Conservation (phyloP, 2,329 filamentous ascomycete genomes). For the Phoma herbarum region DNA sequence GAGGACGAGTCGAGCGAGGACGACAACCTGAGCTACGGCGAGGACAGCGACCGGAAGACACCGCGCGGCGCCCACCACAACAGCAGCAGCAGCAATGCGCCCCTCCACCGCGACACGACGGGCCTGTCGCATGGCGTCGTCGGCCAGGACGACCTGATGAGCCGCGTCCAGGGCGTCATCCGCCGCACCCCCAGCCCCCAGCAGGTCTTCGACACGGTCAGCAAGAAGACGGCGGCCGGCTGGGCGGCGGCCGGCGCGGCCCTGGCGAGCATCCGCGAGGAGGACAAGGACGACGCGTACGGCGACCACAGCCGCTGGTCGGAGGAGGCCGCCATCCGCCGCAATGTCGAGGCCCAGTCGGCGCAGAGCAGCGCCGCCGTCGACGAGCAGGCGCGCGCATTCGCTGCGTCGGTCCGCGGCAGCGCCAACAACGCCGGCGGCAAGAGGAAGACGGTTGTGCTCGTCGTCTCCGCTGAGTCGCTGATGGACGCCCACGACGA, state of each 20-base stretch:
- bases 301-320: slow-evolving; percentile 91
- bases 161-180: slow-evolving; percentile 81
- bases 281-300: slow-evolving; percentile 76
- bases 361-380: slow-evolving; percentile 47
- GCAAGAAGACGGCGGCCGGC: slow-evolving; percentile 80
- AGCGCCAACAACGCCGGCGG: slow-evolving; percentile 35
- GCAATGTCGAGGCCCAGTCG: slow-evolving; percentile 51
- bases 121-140: slow-evolving; percentile 37
- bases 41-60: slow-evolving; percentile 37
- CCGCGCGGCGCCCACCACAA: slow-evolving; percentile 5
- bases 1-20: slow-evolving; percentile 71
- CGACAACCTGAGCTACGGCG: slow-evolving; percentile 54
- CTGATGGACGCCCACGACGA: slow-evolving; percentile 64
- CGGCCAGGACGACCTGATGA: slow-evolving; percentile 67
- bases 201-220: slow-evolving; percentile 85
- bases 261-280: slow-evolving; percentile 82
- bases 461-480: slow-evolving; percentile 85
- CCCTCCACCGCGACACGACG: slow-evolving; percentile 26
- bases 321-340: slow-evolving; percentile 81
- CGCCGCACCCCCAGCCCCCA: slow-evolving; percentile 85
- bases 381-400: slow-evolving; percentile 44
- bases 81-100: neutral
- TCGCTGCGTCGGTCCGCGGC: slow-evolving; percentile 39
- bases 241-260: slow-evolving; percentile 86
- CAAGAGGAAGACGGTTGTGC: slow-evolving; percentile 76